A percentile compares a stretch with the other conserved stretches of the same genome.
Evolutionary conservation across 1,139 yeast species (phyloP).

Genomic region (Arxiozyma telluris): DNA sequence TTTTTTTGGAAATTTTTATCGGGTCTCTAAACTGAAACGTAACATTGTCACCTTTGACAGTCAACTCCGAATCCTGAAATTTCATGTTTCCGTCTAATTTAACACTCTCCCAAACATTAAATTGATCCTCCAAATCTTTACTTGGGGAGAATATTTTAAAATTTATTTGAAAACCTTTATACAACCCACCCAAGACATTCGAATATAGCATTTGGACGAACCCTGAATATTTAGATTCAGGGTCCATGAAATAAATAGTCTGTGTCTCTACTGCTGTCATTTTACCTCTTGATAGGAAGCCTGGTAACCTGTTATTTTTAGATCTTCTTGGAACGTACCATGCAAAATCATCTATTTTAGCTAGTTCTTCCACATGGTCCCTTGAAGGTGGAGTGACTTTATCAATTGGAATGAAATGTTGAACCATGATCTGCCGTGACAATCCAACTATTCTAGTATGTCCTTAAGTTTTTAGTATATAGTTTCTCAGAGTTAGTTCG

Average conservation of each 20-base stretch:
- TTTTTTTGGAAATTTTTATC: constrained; percentile 1
- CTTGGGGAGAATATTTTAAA: constrained; percentile 45
- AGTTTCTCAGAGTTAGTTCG: background rate
- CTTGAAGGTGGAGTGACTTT: constrained; percentile 3
- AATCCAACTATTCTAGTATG: background rate
- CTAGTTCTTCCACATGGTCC: constrained; percentile 1
- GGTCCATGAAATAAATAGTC: constrained; percentile 63
- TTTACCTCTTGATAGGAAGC: constrained; percentile 3
- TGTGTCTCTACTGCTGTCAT: constrained; percentile 68
- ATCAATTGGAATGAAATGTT: constrained; percentile 3
- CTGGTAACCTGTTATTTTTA: background rate
- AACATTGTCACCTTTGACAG: constrained; percentile 36
- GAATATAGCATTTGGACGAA: constrained; percentile 83
- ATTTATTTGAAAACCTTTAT: constrained; percentile 79
- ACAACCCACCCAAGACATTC: constrained; percentile 61
- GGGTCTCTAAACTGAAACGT: constrained; percentile 56
- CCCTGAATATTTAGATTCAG: constrained; percentile 53
- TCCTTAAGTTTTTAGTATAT: background rate
- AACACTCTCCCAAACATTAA: constrained; percentile 24
- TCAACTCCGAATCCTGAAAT: constrained; percentile 10
- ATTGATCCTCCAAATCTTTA: constrained; percentile 39
- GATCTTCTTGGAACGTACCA: constrained; percentile 12
- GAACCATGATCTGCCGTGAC: background rate
- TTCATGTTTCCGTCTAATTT: constrained; percentile 15
- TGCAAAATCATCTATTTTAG: constrained; percentile 10